A percentile compares a stretch with the other conserved stretches of the same genome.
phyloP scores from a whole-genome alignment of 176 grass and related monocot genomes.

The Phragmites australis region DNA sequence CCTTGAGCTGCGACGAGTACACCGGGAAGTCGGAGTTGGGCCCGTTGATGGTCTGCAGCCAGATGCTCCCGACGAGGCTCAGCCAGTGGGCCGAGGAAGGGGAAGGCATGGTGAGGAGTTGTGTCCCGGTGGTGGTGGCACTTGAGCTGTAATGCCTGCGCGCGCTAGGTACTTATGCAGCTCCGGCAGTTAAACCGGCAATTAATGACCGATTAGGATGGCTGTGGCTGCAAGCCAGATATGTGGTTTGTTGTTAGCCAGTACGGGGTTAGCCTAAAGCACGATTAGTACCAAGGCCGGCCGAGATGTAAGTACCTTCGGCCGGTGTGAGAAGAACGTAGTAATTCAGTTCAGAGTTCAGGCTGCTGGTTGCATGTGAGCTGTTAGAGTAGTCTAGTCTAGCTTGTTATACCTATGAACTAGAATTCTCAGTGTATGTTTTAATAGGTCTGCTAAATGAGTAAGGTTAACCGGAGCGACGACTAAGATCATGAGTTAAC shows the following conservation, averaged over 20 bases:
- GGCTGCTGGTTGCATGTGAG: slow-evolving; percentile 21
- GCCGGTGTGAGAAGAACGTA: slow-evolving; percentile 18
- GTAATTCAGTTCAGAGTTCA: background rate
- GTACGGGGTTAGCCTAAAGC: slow-evolving; percentile 11
- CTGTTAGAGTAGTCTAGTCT: too few relatives aligned
- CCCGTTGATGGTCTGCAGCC: slow-evolving; percentile 94
- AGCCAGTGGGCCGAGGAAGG: slow-evolving; percentile 76
- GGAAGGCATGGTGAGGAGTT: slow-evolving; percentile 45
- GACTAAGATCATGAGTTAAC: too few relatives aligned
- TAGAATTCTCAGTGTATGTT: too few relatives aligned
- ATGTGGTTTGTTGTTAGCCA: slow-evolving; percentile 57
- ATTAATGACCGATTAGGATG: slow-evolving; percentile 49
- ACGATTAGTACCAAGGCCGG: background rate
- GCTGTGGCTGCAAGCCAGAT: slow-evolving; percentile 43
- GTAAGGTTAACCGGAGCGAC: too few relatives aligned
- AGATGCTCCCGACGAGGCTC: slow-evolving; percentile 91
- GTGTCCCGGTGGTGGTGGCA: slow-evolving; percentile 8
- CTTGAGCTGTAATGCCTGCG: slow-evolving; percentile 43
- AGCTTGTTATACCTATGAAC: too few relatives aligned
- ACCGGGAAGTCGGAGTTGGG: slow-evolving; percentile 94
- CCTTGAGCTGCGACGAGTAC: slow-evolving; percentile 96
- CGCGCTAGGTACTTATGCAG: slow-evolving; percentile 59
- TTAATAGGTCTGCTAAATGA: too few relatives aligned
- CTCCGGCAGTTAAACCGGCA: slow-evolving; percentile 36
- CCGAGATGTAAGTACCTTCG: slow-evolving; percentile 39